Evolutionary conservation across 352 stramenopile species (phyloP).

Genomic region (Phytophthora cajani): DNA sequence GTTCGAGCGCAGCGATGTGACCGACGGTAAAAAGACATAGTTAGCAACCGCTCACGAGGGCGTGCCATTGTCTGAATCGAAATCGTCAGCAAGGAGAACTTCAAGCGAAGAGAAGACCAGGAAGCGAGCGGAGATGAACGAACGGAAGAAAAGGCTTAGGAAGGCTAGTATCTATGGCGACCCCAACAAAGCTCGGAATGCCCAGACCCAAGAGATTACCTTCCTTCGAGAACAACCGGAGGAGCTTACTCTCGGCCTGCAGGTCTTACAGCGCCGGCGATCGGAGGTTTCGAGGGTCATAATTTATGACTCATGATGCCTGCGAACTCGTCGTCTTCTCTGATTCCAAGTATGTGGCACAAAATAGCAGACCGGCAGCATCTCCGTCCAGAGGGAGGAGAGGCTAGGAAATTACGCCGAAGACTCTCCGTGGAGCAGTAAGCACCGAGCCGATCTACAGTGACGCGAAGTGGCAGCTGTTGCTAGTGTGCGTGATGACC

Average conservation of each 20-base stretch:
- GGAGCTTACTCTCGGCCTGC: slow-evolving; percentile 39
- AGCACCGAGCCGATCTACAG: too few species aligned
- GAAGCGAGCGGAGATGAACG: slow-evolving; percentile 11
- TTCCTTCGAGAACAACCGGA: slow-evolving; percentile 41
- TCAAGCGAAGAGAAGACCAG: neutral
- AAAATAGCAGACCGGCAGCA: slow-evolving; percentile 33
- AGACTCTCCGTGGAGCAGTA: slow-evolving; percentile 46
- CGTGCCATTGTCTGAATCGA: neutral
- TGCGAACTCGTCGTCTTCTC: neutral
- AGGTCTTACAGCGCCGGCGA: neutral
- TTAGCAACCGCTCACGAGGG: neutral
- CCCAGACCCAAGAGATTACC: slow-evolving; percentile 30
- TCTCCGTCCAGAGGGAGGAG: slow-evolving; percentile 11
- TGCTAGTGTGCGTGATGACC: too few species aligned
- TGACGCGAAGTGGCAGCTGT: too few species aligned
- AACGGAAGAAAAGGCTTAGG: slow-evolving; percentile 5
- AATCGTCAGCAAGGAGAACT: neutral
- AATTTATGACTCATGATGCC: neutral
- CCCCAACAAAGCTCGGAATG: slow-evolving; percentile 36
- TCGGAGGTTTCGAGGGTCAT: neutral
- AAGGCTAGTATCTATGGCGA: slow-evolving; percentile 24
- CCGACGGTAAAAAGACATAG: neutral
- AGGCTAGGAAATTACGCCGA: slow-evolving; percentile 29
- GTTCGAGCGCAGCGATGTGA: slow-evolving; percentile 8
- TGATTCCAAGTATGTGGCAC: slow-evolving; percentile 28